Evolutionary conservation across 2,329 filamentous ascomycete genomes (phyloP), one percentile per base, ranked within the genome.

Genomic region (Beauveria sp.): DNA sequence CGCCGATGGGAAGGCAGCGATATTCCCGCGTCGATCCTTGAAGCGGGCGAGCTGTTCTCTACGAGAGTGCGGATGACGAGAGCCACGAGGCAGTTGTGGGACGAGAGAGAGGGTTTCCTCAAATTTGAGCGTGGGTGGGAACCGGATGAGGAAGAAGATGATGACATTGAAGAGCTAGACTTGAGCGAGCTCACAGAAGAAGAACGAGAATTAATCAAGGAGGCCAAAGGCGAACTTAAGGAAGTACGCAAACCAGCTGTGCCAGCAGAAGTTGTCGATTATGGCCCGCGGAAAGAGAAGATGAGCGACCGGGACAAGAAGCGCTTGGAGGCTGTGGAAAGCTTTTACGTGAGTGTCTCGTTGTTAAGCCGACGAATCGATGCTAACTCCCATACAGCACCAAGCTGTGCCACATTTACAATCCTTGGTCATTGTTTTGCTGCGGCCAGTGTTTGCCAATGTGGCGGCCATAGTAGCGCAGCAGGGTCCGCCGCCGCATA

Each of bases 1-100:
- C 85, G 90, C 45, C 90, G 84, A 70, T 97, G 93, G 93, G 89
- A 96, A 73, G 93, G 93, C n/a, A 90, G 90, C 65, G 92, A 96
- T 70, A 89, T 99, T 12, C 95, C 95, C 9, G 88, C 91, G 8
- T 98, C 93, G 1, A 98, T 99, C 63, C 83, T 97, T 18, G 95
- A 99, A 74, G 95, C 95, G 7, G 95, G 95, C 8, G 89, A 95
- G 70, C 79, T 99, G 1, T 99, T 99, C 73, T 90, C 93, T 0
- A 88, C 85, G 62, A 85, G 95, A 57, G 95, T 97, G 73, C 85
- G 93, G 66, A 96, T 96, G 82, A 96, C 92, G 0, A 83, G 95
- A 63, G 91, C 91, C 5, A 93, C 96, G 75, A 86, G 91, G 60
- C 95, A 99, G 74, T 79, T 99, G 16, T 99, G 95, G 93, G 89